These are phyloP conservation scores for Spinellus fusiger DNA, from an alignment of 192 early-diverging fungal genomes.

Conservation along the genomic window DNA sequence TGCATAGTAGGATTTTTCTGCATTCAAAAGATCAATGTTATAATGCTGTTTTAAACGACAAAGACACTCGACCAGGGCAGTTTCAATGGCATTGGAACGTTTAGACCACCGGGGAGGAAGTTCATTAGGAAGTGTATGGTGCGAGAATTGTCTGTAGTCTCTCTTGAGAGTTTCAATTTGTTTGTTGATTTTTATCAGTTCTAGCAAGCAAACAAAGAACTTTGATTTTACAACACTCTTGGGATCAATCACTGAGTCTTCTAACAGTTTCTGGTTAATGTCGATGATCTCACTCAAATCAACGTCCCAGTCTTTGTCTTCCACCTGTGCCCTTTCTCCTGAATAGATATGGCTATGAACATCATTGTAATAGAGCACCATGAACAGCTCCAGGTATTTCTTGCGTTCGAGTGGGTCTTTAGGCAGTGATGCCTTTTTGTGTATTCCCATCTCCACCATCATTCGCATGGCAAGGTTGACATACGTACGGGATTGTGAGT, in stretches of 20 bases:
- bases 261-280: conserved; percentile 7
- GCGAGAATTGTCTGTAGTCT: background rate
- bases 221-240: conserved; percentile 23
- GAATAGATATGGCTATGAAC: conserved; percentile 12
- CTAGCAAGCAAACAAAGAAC: conserved; percentile 24
- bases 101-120: conserved; percentile 1
- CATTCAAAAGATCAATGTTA: background rate
- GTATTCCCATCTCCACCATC: conserved; percentile 29
- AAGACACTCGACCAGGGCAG: conserved; percentile 3
- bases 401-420: conserved; percentile 12
- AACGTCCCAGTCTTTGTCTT: conserved; percentile 22
- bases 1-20: background rate
- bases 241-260: background rate
- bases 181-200: conserved; percentile 20
- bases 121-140: background rate
- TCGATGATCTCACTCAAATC: conserved; percentile 29
- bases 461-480: conserved; percentile 31
- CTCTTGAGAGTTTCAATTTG: background rate
- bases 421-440: conserved; percentile 11
- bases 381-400: conserved; percentile 21
- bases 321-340: conserved; percentile 15
- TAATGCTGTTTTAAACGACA: background rate
- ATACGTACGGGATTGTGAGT: conserved; percentile 31
- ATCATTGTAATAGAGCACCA: conserved; percentile 35
- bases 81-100: conserved; percentile 15